Evolutionary conservation across 208 protist species (phyloP), one percentile per base, ranked within the genome.

Genomic region (Crithidia bombi): DNA sequence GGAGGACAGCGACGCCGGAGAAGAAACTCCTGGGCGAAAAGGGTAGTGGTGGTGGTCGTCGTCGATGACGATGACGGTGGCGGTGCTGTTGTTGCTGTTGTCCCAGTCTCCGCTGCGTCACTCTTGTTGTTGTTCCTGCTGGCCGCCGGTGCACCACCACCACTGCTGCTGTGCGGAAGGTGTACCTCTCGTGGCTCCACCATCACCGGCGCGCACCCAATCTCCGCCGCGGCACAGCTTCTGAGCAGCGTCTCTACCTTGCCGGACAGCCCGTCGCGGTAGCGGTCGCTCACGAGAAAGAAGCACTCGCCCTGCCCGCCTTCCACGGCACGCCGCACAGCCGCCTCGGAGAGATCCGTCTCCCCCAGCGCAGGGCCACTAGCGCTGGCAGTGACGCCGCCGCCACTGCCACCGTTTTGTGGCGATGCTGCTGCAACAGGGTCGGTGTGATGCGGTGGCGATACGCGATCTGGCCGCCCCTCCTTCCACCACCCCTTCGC

Each of bases 231-330:
- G 4, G 39, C 67, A 47, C 78, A 79, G 55, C 66, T 85, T 5
- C n/a, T 25, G 17, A 38, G 65, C 9, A 93, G 73, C 64, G 69
- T 58, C 12, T 46, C 47, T 10, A 80, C 59, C 26, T 79, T 81
- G 26, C 30, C 36, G 50, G 67, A 75, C 49, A 94, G 77, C 11
- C 66, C 72, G 2, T 61, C 63, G 19, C 38, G 71, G 5, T 59
- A 72, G 25, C 36, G 33, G 17, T 78, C 81, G 25, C 75, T 47
- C 23, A 96, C 19, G 49, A 87, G 51, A 23, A 89, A 73, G 67
- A 94, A 92, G 28, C 81, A 86, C 67, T 96, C 88, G 6, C 86
- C 86, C 51, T 93, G 86, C 17, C 82, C 88, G 26, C 75, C 71
- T 23, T 85, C 77, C 6, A 92, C 65, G 7, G 66, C 71, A 6